phyloP scores from a whole-genome alignment of 768 basidiomycete genomes.

The Dendrothele bispora region DNA sequence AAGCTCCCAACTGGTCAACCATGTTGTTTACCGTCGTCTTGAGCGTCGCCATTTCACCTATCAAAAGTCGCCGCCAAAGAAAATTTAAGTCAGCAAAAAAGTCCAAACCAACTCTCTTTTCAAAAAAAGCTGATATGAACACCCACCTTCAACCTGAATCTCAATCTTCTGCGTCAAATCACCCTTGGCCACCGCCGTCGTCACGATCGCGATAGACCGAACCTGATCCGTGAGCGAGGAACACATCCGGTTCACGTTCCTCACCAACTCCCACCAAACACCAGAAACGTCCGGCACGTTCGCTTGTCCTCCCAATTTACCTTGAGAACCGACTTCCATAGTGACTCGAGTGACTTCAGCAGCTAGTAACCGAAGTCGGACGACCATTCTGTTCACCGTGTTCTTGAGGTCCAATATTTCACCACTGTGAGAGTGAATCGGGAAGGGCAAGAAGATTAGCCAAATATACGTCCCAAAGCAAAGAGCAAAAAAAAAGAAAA shows the following conservation, averaged over 20 bases:
- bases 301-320: slow-evolving; percentile 72
- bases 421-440: slow-evolving; percentile 37
- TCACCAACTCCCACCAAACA: slow-evolving; percentile 75
- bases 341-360: slow-evolving; percentile 69
- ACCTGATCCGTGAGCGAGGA: slow-evolving; percentile 67
- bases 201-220: slow-evolving; percentile 72
- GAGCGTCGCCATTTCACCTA: slow-evolving; percentile 66
- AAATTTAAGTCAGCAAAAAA: no score
- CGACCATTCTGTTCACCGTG: slow-evolving; percentile 77
- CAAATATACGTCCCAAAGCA: no score
- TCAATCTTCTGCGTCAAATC: slow-evolving; percentile 77
- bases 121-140: no score
- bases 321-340: slow-evolving; percentile 77
- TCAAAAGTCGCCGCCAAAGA: no score
- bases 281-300: slow-evolving; percentile 75
- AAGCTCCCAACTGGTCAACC: slow-evolving; percentile 87
- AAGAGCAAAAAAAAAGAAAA: no score
- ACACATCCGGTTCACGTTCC: slow-evolving; percentile 68
- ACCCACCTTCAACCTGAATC: slow-evolving; percentile 71
- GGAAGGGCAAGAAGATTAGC: no score
- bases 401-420: slow-evolving; percentile 66
- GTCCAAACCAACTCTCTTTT: no score
- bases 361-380: slow-evolving; percentile 55
- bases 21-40: slow-evolving; percentile 84
- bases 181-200: slow-evolving; percentile 78